Conservation (phyloP, 2,329 filamentous ascomycete species). For the Calonectria pteridis region DNA sequence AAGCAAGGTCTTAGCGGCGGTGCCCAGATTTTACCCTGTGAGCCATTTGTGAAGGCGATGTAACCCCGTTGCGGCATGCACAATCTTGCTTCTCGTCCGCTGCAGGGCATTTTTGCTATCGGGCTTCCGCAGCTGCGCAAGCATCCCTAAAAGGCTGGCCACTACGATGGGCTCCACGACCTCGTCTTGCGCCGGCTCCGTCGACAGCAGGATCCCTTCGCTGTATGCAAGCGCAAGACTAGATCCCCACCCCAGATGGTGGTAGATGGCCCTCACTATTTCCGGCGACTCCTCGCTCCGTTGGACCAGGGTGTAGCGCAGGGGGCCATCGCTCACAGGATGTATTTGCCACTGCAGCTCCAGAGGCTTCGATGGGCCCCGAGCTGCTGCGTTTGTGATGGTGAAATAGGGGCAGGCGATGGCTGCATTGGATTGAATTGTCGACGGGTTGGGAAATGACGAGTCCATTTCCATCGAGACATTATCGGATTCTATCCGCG, state of each 20-base stretch:
- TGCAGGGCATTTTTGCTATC: neutral
- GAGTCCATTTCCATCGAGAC: neutral
- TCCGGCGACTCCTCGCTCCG: neutral
- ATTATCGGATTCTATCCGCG: neutral
- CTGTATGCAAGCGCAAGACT: neutral
- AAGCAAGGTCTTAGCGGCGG: neutral
- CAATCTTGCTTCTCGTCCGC: neutral
- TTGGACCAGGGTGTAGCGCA: neutral
- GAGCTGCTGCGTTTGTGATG: neutral
- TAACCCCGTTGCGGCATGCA: neutral
- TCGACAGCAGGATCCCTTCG: neutral
- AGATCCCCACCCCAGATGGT: neutral
- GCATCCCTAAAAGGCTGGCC: neutral
- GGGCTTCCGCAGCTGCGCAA: neutral
- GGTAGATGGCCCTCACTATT: neutral
- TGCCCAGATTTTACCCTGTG: neutral
- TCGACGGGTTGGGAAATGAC: neutral
- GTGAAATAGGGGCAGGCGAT: neutral
- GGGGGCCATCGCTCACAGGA: neutral
- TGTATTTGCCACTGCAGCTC: slow-evolving; percentile 1
- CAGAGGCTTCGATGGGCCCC: neutral
- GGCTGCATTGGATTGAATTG: neutral
- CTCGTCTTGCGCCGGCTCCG: slow-evolving; percentile 1
- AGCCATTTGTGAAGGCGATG: slow-evolving; percentile 9
- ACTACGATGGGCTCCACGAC: neutral